Base-by-base conservation (phyloP, 164 flowering plant species). In the Stephania yunnanensis region DNA sequence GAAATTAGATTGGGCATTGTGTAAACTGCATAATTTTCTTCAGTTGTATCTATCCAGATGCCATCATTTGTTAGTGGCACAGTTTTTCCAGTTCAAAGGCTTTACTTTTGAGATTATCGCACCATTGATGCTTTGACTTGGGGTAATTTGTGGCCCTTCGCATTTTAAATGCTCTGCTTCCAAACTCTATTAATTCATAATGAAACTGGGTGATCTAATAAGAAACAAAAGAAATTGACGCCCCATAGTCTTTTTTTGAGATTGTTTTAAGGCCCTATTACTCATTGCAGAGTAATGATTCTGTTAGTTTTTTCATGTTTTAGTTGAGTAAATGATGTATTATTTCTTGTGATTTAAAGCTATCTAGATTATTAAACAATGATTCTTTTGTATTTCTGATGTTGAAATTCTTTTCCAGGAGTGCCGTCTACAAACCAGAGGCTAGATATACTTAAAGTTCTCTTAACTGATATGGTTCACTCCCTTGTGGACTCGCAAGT, bases 371-470 rank as follows among this genome's bases (percentile, higher is more conserved):
- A 17, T 55, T 69, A 10, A 65, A 46, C 10, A 46, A 42, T 42
- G 6, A 31, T n/a, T 71, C 74, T 29, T 61, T 61, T 44, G 31
- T 50, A 11, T 3, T 55, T 19, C n/a, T 65, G 9, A 58, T 64
- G 20, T 71, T 4, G 46, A 46, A 78, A 36, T 76, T 66, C 25
- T n/a, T 48, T 73, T 91, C 77, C 85, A 96, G 99, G 97, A 78
- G 97, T 94, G 58, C 98, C 98, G 76, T 90, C 97, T 80, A 87
- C 97, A 4, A 81, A 58, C 64, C 97, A 96, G 78, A 89, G 99
- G 15, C 71, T 86, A 68, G 94, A 92, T 75, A 94, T 96, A 80
- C 80, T 96, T 69, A 73, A 50, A 20, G 70, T 86, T 25, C 82
- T 89, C 84, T 89, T 96, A 70, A 80, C 77, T 77, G 88, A 79